Conservation (phyloP, 768 basidiomycete genomes). For the Dioszegia aurantiaca region DNA sequence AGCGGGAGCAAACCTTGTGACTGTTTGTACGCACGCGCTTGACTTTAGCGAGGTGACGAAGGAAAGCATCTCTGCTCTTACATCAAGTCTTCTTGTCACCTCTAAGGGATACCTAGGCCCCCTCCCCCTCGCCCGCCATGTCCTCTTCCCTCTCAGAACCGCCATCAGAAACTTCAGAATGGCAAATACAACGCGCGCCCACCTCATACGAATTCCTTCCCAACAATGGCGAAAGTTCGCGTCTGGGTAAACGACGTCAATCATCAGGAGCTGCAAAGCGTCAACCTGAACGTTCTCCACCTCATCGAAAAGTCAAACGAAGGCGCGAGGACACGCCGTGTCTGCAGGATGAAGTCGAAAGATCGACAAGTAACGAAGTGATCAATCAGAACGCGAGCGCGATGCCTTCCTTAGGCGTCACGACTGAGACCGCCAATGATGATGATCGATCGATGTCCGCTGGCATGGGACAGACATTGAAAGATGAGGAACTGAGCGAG, state of each 20-base stretch:
- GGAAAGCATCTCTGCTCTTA: too few relatives aligned
- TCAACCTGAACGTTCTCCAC: neutral
- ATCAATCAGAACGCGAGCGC: constrained; percentile 15
- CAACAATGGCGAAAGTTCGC: constrained; percentile 13
- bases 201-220: neutral
- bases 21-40: too few relatives aligned
- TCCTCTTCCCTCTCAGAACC: neutral
- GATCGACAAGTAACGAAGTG: constrained; percentile 6
- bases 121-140: constrained; percentile 1
- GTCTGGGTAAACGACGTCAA: constrained; percentile 3
- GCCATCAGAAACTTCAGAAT: neutral
- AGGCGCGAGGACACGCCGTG: constrained; percentile 20
- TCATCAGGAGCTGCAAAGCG: neutral
- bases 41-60: too few relatives aligned
- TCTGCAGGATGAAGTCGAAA: neutral
- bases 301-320: constrained; percentile 8
- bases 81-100: neutral
- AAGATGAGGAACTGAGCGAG: neutral
- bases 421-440: neutral
- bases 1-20: too few relatives aligned
- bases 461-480: neutral
- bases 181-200: neutral
- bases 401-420: neutral
- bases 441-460: neutral
- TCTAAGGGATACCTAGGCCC: neutral